phyloP scores from a whole-genome alignment of 345 rosid genomes.

The Jatropha curcas region DNA sequence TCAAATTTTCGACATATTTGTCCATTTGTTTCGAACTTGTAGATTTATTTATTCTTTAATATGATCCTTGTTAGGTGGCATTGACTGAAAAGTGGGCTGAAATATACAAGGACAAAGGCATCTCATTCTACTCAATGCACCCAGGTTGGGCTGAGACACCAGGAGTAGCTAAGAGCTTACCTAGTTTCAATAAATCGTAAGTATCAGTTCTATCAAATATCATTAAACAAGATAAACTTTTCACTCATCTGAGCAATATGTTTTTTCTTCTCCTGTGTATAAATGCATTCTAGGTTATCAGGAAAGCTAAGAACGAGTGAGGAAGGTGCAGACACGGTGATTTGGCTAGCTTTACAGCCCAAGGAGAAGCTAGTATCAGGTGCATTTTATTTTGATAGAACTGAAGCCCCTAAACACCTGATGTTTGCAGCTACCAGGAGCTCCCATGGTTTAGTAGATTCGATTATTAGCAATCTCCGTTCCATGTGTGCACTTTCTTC shows the following conservation, averaged over 20 bases:
- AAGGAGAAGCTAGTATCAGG: conserved; percentile 72
- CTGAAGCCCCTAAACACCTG: conserved; percentile 78
- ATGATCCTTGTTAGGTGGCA: conserved; percentile 52
- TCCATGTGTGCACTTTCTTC: conserved; percentile 42
- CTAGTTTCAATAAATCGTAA: conserved; percentile 56
- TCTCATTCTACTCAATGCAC: conserved; percentile 88
- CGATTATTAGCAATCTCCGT: conserved; percentile 45
- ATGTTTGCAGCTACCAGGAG: conserved; percentile 59
- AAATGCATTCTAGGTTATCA: conserved; percentile 44
- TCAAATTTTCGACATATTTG: not conserved
- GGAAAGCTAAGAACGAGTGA: conserved; percentile 81
- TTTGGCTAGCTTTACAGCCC: conserved; percentile 84
- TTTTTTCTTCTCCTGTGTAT: not conserved
- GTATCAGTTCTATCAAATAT: not conserved
- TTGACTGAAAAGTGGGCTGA: conserved; percentile 80
- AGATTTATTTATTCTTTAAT: not conserved
- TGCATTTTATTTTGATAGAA: conserved; percentile 83
- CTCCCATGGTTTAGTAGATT: conserved; percentile 52
- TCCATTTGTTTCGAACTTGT: not conserved
- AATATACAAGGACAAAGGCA: conserved; percentile 62
- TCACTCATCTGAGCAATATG: not conserved
- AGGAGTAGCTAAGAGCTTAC: conserved; percentile 72
- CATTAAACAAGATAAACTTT: not conserved
- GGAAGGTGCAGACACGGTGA: conserved; percentile 83
- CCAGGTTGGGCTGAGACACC: conserved; percentile 98